A percentile compares a stretch with the other conserved stretches of the same genome.
Evolutionary conservation across 2,329 filamentous ascomycete genomes (phyloP).

Genomic region (Colletotrichum sp.): DNA sequence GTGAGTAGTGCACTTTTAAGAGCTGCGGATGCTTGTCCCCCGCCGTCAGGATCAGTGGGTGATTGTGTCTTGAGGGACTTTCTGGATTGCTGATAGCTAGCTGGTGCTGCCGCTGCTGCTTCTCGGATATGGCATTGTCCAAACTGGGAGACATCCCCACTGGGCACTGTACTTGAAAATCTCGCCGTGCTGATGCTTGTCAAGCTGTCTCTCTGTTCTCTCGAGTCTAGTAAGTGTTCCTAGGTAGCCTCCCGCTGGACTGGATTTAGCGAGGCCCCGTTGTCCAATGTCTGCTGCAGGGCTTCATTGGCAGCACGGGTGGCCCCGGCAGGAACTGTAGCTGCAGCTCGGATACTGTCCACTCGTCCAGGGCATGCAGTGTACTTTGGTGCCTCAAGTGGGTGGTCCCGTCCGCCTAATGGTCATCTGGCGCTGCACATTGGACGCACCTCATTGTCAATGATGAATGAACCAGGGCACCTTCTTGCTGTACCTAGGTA

Average conservation of each 20-base stretch:
- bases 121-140: neutral
- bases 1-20: neutral
- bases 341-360: neutral
- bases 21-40: neutral
- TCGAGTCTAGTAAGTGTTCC: neutral
- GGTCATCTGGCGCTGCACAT: neutral
- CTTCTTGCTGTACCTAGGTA: too few species aligned
- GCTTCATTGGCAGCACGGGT: neutral
- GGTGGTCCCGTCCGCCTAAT: neutral
- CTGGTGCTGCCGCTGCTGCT: neutral
- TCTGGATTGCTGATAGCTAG: neutral
- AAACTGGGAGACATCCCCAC: neutral
- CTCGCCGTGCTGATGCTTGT: neutral
- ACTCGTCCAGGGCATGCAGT: neutral
- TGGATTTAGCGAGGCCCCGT: neutral
- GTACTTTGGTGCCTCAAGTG: neutral
- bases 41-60: neutral
- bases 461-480: neutral
- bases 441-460: neutral
- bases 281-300: neutral
- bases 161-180: conserved; percentile 2
- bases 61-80: neutral
- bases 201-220: neutral
- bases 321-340: neutral
- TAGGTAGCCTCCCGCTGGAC: neutral